Evolutionary conservation across 768 basidiomycete genomes (phyloP).

Genomic region (Favolaschia claudopus): DNA sequence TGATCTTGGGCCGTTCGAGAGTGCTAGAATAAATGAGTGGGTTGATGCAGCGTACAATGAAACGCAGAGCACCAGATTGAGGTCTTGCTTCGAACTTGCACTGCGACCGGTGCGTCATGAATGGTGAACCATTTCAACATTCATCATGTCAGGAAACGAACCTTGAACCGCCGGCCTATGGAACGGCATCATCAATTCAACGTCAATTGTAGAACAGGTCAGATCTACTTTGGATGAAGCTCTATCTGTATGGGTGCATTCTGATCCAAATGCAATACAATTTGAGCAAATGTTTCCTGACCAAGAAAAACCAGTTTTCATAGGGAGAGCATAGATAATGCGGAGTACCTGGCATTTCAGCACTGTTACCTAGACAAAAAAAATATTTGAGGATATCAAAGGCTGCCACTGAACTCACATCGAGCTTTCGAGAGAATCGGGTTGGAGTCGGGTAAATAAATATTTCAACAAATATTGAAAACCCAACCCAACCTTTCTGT

Average conservation of each 20-base stretch:
- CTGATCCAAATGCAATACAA: conserved; percentile 44
- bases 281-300: conserved; percentile 49
- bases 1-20: conserved; percentile 11
- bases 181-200: background rate
- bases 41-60: background rate
- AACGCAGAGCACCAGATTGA: background rate
- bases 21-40: background rate
- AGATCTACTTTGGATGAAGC: conserved; percentile 37
- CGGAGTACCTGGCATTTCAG: conserved; percentile 49
- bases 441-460: too few relatives aligned
- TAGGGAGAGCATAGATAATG: too few relatives aligned
- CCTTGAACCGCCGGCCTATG: conserved; percentile 3
- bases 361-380: conserved; percentile 47
- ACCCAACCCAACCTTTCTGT: conserved; percentile 60
- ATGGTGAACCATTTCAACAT: too few relatives aligned
- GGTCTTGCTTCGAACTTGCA: too few relatives aligned
- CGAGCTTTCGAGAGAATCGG: too few relatives aligned
- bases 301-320: too few relatives aligned
- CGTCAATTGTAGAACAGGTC: background rate
- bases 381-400: background rate
- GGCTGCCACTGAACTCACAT: conserved; percentile 43
- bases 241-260: conserved; percentile 48
- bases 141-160: too few relatives aligned
- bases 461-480: too few relatives aligned
- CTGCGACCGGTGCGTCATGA: too few relatives aligned